Evolutionary conservation across 257 asterid species (phyloP), one percentile per base, ranked within the genome.

Genomic region (Nemophila menziesii): DNA sequence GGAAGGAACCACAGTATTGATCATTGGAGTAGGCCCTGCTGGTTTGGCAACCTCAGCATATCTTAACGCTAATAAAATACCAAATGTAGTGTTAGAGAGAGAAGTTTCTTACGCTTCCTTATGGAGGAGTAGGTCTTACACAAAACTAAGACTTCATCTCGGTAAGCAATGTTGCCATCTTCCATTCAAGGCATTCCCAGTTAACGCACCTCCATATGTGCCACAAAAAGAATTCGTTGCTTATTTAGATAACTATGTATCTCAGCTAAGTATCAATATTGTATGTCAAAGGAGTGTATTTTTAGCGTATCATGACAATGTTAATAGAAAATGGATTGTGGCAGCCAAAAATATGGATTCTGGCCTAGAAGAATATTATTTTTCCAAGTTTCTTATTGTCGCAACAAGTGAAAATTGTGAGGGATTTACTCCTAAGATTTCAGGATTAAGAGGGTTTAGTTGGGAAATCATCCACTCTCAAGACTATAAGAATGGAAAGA

Each of bases 41-140:
- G 87, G 92, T 8, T 18, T 82, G 14, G 77, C 92, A 13, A 60
- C 76, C 0, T 56, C 83, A 3, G 79, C 79, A 1, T 78, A 84
- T 15, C 62, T 82, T 1, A 82, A 73, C 44, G 20, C 33, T 0
- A 3, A 51, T 1, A 44, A 36, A n/a, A 66, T 75, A 0, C 66
- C 77, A 5, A 64, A 74, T 62, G 47, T 78, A 15, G 67, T 82
- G 9, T 22, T 82, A 1, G 93, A 82, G 22, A 73, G 22, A 33
- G 84, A 82, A 48, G 76, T 75, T n/a, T 68, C 77, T 7, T 49
- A 40, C 23, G 92, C 76, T 15, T 73, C 75, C 4, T 61, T 79
- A 0, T 78, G 92, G 87, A 68, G 62, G 2, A 70, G 68, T 13
- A 23, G 62, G 13, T 56, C 83, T 11, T 82, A 82, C 24, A 83